These are phyloP conservation scores for Picea engelmannii DNA, from an alignment of 83 land plant species.

Conservation along the genomic window DNA sequence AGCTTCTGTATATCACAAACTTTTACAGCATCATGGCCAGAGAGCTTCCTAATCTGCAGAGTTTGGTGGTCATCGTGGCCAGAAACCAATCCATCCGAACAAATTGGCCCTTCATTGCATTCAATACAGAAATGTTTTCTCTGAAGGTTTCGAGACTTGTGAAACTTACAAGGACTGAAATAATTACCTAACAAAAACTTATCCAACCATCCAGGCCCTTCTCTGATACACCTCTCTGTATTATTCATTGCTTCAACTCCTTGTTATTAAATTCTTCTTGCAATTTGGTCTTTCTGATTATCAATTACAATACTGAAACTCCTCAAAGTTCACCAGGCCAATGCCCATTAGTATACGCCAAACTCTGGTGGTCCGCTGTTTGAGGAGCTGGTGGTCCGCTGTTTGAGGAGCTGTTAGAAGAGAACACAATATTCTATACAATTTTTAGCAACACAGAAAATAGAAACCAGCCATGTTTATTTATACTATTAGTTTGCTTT, in stretches of 20 bases:
- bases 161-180: constrained; percentile 15
- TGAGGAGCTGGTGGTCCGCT: too few species aligned
- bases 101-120: constrained; percentile 31
- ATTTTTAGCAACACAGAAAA: too few species aligned
- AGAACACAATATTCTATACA: too few species aligned
- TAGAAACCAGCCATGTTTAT: too few species aligned
- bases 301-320: too few species aligned
- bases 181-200: constrained; percentile 15
- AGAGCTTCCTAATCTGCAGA: constrained; percentile 30
- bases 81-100: constrained; percentile 14
- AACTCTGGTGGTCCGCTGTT: too few species aligned
- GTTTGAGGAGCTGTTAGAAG: too few species aligned
- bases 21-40: constrained; percentile 28
- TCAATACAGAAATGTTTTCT: constrained; percentile 35
- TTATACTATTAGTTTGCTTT: too few species aligned
- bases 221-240: neutral
- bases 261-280: neutral
- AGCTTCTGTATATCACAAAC: constrained; percentile 20
- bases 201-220: constrained; percentile 25
- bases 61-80: constrained; percentile 21
- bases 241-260: neutral
- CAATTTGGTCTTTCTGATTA: too few species aligned
- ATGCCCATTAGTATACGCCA: too few species aligned
- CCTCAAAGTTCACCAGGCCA: too few species aligned
- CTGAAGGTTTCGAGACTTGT: constrained; percentile 11